Conservation (phyloP, 164 flowering plant genomes). For the Umbellularia californica region DNA sequence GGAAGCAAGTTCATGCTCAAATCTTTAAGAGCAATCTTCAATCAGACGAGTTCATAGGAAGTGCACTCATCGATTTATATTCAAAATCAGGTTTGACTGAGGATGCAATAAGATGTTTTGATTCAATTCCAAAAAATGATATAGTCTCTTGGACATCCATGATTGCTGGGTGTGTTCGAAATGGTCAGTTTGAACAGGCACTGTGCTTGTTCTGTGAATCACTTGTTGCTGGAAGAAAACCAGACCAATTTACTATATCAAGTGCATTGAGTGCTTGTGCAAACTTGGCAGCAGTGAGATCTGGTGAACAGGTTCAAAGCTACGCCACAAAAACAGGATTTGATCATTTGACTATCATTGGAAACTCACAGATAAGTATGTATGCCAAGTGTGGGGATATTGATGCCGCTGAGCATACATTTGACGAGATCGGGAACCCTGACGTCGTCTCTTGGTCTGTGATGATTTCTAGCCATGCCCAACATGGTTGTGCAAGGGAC, state of each 20-base stretch:
- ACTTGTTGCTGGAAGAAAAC: constrained; percentile 31
- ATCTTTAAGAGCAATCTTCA: constrained; percentile 41
- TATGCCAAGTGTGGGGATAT: constrained; percentile 56
- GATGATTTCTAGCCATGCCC: constrained; percentile 50
- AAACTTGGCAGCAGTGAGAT: constrained; percentile 34
- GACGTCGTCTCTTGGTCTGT: constrained; percentile 54
- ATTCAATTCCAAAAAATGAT: constrained; percentile 37
- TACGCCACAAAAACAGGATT: constrained; percentile 43
- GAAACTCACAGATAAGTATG: constrained; percentile 55
- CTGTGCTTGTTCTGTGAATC: constrained; percentile 30
- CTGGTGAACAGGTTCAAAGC: constrained; percentile 54
- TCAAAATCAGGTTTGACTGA: constrained; percentile 30
- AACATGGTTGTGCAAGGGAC: constrained; percentile 52
- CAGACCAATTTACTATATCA: constrained; percentile 48
- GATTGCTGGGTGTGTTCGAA: constrained; percentile 40
- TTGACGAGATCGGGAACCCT: constrained; percentile 30
- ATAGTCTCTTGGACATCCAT: constrained; percentile 54
- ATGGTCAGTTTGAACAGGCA: constrained; percentile 41
- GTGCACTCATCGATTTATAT: constrained; percentile 51
- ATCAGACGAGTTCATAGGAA: constrained; percentile 49
- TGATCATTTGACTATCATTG: constrained; percentile 21
- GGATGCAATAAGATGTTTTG: constrained; percentile 44
- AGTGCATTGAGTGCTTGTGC: constrained; percentile 51
- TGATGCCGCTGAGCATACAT: constrained; percentile 39
- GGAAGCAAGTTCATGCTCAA: constrained; percentile 61